Percentiles rank a stretch among this genome's conserved stretches.
Conservation (phyloP, 805 yeast genomes). For the Saccharomycopsis schoenii region DNA sequence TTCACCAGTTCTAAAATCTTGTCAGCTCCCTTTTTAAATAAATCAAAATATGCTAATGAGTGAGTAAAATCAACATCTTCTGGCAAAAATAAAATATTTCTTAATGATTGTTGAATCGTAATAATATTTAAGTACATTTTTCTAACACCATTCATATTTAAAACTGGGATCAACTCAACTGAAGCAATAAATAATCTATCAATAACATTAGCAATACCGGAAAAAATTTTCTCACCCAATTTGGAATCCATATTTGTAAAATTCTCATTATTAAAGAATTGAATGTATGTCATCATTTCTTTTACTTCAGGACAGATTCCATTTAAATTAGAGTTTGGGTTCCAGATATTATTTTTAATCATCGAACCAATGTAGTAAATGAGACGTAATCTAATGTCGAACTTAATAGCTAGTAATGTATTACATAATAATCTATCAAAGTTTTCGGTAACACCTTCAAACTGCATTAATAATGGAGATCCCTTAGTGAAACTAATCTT, state of each 20-base stretch:
- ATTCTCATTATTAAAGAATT: constrained; percentile 35
- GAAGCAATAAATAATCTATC: constrained; percentile 44
- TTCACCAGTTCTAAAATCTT: constrained; percentile 33
- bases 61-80: constrained; percentile 43
- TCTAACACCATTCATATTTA: constrained; percentile 51
- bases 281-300: constrained; percentile 39
- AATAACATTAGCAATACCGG: constrained; percentile 43
- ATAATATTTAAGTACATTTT: constrained; percentile 51
- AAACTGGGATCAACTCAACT: constrained; percentile 37
- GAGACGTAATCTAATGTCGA: constrained; percentile 45
- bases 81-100: constrained; percentile 44
- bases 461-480: constrained; percentile 21
- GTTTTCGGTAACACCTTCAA: constrained; percentile 21
- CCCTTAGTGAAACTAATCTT: constrained; percentile 8
- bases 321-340: constrained; percentile 41
- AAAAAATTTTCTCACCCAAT: constrained; percentile 28
- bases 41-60: constrained; percentile 46
- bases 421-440: constrained; percentile 22
- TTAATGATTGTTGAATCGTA: constrained; percentile 59
- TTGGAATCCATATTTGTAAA: constrained; percentile 24
- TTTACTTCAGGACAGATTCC: constrained; percentile 50
- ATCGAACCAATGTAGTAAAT: constrained; percentile 43
- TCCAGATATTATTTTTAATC: constrained; percentile 40
- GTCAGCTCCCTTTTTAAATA: constrained; percentile 41
- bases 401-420: constrained; percentile 38